A percentile compares a stretch with the other conserved stretches of the same genome.
Evolutionary conservation across 2,329 filamentous ascomycete genomes (phyloP).

Genomic region (Aspergillus fructus): DNA sequence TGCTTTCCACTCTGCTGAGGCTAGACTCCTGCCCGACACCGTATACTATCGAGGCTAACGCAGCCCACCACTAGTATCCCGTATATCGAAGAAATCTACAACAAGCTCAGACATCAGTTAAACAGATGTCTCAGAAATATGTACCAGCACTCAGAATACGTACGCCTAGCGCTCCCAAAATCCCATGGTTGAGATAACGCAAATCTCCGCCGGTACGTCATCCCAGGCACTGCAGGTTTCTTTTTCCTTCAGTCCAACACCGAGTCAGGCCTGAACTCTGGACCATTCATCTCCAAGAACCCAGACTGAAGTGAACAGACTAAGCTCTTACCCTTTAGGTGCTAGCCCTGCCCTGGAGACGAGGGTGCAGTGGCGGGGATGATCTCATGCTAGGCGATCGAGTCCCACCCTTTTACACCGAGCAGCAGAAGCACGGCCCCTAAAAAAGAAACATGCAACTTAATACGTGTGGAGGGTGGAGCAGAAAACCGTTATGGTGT

Average conservation of each 20-base stretch:
- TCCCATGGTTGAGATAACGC: background rate
- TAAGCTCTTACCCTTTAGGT: background rate
- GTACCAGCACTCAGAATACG: background rate
- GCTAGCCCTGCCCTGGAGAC: background rate
- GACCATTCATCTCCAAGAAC: background rate
- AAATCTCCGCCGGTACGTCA: background rate
- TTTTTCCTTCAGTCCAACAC: background rate
- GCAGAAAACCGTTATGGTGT: background rate
- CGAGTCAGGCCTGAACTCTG: background rate
- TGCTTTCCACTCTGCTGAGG: too few species aligned
- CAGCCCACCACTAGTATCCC: background rate
- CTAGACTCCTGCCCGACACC: too few species aligned
- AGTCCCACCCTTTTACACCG: background rate
- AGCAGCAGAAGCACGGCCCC: background rate
- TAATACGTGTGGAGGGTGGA: background rate
- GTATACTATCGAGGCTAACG: background rate
- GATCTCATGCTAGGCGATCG: constrained; percentile 9
- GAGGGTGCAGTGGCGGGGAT: constrained; percentile 5
- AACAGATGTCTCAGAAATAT: background rate
- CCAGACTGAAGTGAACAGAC: background rate
- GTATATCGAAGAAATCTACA: too few species aligned
- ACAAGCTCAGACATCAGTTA: background rate
- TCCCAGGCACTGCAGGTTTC: background rate
- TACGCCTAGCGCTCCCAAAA: background rate
- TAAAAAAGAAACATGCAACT: too few species aligned